Percentiles rank a stretch among this genome's conserved stretches.
phyloP scores from a whole-genome alignment of 306 rosid genomes.

The Calophaca sinica region DNA sequence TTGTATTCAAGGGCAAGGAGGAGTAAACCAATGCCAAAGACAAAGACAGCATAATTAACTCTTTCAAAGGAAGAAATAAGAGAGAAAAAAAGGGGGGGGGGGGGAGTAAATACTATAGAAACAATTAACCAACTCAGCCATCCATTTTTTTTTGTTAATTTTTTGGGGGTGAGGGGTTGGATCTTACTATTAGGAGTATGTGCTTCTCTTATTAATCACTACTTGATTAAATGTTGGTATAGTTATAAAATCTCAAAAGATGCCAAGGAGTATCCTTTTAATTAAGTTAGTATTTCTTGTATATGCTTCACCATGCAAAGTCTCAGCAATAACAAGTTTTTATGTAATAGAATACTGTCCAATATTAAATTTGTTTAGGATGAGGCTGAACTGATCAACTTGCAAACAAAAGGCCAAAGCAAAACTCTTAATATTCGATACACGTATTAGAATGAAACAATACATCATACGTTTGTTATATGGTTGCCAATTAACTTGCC shows the following conservation, averaged over 20 bases:
- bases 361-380: no score
- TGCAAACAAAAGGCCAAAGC: no score
- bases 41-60: constrained; percentile 45
- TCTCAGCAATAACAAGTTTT: background rate
- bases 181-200: background rate
- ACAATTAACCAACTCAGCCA: constrained; percentile 8
- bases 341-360: no score
- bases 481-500: no score
- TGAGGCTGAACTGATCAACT: no score
- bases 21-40: constrained; percentile 55
- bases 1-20: constrained; percentile 72
- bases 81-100: no score
- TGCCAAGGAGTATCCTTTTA: background rate
- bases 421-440: no score
- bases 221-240: background rate
- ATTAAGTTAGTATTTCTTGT: constrained; percentile 11
- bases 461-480: no score
- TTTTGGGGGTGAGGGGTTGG: background rate
- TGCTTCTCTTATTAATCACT: background rate
- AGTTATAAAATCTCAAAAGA: background rate
- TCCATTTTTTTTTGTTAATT: background rate
- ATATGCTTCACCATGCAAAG: constrained; percentile 3
- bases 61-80: background rate
- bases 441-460: no score
- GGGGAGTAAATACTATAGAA: background rate